phyloP scores from a whole-genome alignment of 1,139 yeast species.

The Geotrichum citri-aurantii region DNA sequence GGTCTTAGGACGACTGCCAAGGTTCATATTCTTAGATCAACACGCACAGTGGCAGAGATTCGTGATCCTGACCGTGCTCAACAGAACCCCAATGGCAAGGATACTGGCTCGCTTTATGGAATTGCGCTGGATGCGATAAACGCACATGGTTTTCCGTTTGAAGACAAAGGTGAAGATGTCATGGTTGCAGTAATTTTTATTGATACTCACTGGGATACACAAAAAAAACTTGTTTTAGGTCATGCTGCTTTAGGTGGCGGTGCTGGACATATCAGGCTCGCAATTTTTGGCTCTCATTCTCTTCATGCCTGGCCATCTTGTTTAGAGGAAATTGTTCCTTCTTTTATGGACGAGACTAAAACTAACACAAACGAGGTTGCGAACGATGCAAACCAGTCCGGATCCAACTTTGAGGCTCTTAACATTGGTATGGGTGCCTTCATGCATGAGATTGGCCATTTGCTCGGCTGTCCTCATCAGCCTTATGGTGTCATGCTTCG shows the following conservation, averaged over 20 bases:
- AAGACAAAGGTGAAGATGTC: slow-evolving; percentile 45
- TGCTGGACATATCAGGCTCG: slow-evolving; percentile 58
- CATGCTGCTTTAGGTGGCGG: slow-evolving; percentile 98
- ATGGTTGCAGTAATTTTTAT: slow-evolving; percentile 82
- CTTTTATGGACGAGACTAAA: slow-evolving; percentile 65
- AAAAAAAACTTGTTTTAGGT: slow-evolving; percentile 55
- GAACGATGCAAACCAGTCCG: slow-evolving; percentile 78
- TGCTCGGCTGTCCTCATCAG: slow-evolving; percentile 88
- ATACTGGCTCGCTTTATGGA: slow-evolving; percentile 69
- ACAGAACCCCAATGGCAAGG: slow-evolving; percentile 67
- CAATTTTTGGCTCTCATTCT: slow-evolving; percentile 93
- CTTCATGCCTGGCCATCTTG: slow-evolving; percentile 82
- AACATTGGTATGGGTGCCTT: slow-evolving; percentile 88
- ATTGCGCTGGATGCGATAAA: slow-evolving; percentile 71
- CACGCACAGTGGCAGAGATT: slow-evolving; percentile 62
- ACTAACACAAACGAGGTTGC: slow-evolving; percentile 69
- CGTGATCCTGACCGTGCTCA: slow-evolving; percentile 80
- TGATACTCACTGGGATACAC: slow-evolving; percentile 78
- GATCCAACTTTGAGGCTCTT: slow-evolving; percentile 85
- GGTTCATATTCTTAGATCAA: slow-evolving; percentile 65
- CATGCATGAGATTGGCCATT: slow-evolving; percentile 92
- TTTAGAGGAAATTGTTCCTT: slow-evolving; percentile 61
- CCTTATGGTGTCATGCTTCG: slow-evolving; percentile 84
- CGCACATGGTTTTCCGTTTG: slow-evolving; percentile 47
- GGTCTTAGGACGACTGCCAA: slow-evolving; percentile 59